Evolutionary conservation across 2,329 filamentous ascomycete genomes (phyloP).

Genomic region (Madurella mycetomatis): DNA sequence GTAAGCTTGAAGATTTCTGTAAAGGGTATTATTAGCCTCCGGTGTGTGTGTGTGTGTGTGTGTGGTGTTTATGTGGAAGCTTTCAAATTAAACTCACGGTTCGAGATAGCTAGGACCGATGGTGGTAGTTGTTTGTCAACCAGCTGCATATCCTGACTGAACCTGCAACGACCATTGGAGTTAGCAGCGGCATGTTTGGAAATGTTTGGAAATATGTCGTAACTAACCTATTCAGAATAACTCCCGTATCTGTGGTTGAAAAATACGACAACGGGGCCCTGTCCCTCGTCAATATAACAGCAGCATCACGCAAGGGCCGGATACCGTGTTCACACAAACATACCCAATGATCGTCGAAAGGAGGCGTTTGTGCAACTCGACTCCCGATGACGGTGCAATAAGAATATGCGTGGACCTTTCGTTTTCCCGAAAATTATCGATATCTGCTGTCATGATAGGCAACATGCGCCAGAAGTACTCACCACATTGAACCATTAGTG

Average conservation of each 20-base stretch:
- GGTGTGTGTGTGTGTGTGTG: too few relatives aligned
- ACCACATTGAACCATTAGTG: slow-evolving; percentile 36
- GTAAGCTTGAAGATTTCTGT: slow-evolving; percentile 37
- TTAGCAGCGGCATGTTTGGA: too few relatives aligned
- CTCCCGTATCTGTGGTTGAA: slow-evolving; percentile 37
- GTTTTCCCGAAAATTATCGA: not conserved
- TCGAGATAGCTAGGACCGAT: slow-evolving; percentile 20
- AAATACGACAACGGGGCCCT: slow-evolving; percentile 41
- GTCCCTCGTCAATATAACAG: not conserved
- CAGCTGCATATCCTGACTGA: slow-evolving; percentile 42
- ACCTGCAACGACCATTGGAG: slow-evolving; percentile 25
- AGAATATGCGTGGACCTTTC: slow-evolving; percentile 32
- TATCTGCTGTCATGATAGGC: not conserved
- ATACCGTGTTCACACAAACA: not conserved
- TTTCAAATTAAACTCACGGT: too few relatives aligned
- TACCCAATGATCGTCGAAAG: slow-evolving; percentile 30
- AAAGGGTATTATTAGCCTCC: too few relatives aligned
- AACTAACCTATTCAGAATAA: not conserved
- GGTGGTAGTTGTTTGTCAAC: slow-evolving; percentile 39
- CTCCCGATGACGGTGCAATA: slow-evolving; percentile 37
- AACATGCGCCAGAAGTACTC: slow-evolving; percentile 5
- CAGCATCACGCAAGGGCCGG: not conserved
- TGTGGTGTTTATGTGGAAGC: too few relatives aligned
- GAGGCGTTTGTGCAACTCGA: slow-evolving; percentile 30
- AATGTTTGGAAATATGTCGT: too few relatives aligned